Base-by-base conservation (phyloP, 331 rosid species). In the Telfairia occidentalis region DNA sequence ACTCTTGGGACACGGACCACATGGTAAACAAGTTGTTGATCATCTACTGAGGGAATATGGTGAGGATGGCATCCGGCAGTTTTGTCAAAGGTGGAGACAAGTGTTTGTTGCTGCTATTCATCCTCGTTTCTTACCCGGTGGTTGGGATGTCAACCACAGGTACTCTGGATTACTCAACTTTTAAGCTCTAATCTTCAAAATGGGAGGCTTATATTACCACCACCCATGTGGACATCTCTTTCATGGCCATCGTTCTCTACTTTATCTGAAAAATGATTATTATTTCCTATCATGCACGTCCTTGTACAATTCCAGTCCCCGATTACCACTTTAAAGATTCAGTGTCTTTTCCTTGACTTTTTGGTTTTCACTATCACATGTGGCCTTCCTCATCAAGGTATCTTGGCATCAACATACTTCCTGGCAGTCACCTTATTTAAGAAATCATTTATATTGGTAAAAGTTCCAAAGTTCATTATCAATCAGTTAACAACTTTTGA, bases 81-180 rank as follows among this genome's bases (percentile, higher is more conserved):
- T 95, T 59, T 92, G 97, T 80, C 97, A 87, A 75, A 83, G 96
- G 81, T 95, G 97, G 99, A 90, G 99, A 78, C 96, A 90, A 84
- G 93, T 83, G 77, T 90, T 95, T 78, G 90, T 91, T 50, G 92
- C 88, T 78, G 86, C 96, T 83, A 78, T 89, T 69, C 86, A 85
- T 19, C 99, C 99, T 42, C 97, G 88, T 74, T 95, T 92, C 84
- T 88, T 88, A 73, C 99, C 96, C 75, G 83, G 79, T 26, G 96
- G 99, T 71, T 92, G 99, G 97, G 96, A 95, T 80, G 80, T 95
- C 72, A 95, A 82, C 70, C 99, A 92, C 96, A 95, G 96, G 99
- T 92, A 87, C 73, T 61, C 49, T 53, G 65, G 73, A 76, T 46
- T 70, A 69, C 65, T 59, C 57, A 50, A 59, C n/a, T n/a, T 15